Percentiles rank a stretch among this genome's conserved stretches.
phyloP scores from a whole-genome alignment of 352 stramenopile species.

The Phytophthora pseudosyringae region DNA sequence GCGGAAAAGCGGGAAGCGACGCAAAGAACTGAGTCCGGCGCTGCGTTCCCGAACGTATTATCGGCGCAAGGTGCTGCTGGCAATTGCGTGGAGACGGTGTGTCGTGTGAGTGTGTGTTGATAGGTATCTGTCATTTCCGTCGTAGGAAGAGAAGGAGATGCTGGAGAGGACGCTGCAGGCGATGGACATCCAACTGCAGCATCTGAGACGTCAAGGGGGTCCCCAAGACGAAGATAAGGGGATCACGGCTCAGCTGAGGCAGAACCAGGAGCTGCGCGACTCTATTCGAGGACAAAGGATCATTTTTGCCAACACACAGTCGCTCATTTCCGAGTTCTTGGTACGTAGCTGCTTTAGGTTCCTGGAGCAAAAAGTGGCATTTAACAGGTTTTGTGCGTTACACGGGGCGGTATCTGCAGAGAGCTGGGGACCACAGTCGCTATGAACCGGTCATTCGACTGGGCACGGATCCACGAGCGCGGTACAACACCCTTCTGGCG shows the following conservation, averaged over 20 bases:
- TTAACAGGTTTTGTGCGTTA: background rate
- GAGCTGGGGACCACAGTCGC: constrained; percentile 32
- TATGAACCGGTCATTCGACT: constrained; percentile 49
- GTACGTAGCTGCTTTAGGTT: constrained; percentile 15
- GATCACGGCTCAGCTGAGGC: constrained; percentile 19
- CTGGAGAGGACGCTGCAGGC: constrained; percentile 38
- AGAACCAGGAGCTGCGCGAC: constrained; percentile 39
- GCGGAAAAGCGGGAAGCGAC: background rate
- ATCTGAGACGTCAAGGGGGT: constrained; percentile 22
- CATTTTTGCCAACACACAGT: constrained; percentile 44
- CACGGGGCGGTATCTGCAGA: constrained; percentile 14
- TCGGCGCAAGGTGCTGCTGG: constrained; percentile 30
- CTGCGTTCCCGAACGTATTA: constrained; percentile 35
- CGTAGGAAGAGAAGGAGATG: constrained; percentile 46
- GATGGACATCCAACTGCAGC: constrained; percentile 37
- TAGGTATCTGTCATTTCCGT: background rate
- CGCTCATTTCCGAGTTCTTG: constrained; percentile 45
- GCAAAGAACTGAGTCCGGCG: constrained; percentile 23
- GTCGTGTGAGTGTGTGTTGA: background rate
- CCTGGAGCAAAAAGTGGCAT: background rate
- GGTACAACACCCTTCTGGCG: constrained; percentile 40
- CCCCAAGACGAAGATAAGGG: constrained; percentile 18
- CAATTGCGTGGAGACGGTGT: background rate
- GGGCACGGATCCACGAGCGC: constrained; percentile 29
- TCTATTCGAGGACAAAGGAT: constrained; percentile 46